Evolutionary conservation across 768 basidiomycete species (phyloP).

Genomic region (Boletus rex-veris): DNA sequence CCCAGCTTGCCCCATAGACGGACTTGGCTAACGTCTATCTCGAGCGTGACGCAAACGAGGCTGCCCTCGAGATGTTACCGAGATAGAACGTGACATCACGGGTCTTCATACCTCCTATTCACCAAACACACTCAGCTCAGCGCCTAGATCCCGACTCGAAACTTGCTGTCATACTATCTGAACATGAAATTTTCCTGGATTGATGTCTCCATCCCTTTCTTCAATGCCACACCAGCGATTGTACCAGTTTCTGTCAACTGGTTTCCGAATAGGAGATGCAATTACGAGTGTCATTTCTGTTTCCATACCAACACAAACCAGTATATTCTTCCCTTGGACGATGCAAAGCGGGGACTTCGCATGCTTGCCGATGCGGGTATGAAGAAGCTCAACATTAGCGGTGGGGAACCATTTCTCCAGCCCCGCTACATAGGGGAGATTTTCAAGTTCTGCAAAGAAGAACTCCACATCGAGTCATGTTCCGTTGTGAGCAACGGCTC

Average conservation of each 20-base stretch:
- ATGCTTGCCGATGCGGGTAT: constrained; percentile 33
- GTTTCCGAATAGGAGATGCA: constrained; percentile 28
- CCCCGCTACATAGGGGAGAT: constrained; percentile 38
- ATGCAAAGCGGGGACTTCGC: constrained; percentile 34
- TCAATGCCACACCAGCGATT: constrained; percentile 4
- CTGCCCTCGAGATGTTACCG: no score
- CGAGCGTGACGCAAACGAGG: no score
- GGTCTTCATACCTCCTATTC: background rate
- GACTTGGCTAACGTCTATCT: no score
- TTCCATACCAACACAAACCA: constrained; percentile 40
- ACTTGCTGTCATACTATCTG: no score
- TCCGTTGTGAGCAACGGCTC: constrained; percentile 36
- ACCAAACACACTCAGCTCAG: background rate
- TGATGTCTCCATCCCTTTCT: constrained; percentile 16
- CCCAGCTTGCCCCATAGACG: no score
- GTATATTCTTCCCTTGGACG: constrained; percentile 33
- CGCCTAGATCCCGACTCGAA: background rate
- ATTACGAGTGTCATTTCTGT: constrained; percentile 40
- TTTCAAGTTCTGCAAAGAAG: constrained; percentile 37
- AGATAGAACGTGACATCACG: background rate
- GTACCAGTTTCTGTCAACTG: constrained; percentile 27
- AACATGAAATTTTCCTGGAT: constrained; percentile 15
- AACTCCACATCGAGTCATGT: constrained; percentile 35
- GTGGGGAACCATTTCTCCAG: constrained; percentile 38
- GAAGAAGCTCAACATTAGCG: constrained; percentile 37